Evolutionary conservation across 2,329 filamentous ascomycete species (phyloP), one percentile per base, ranked within the genome.

Genomic region (Nigrograna mackinnonii): DNA sequence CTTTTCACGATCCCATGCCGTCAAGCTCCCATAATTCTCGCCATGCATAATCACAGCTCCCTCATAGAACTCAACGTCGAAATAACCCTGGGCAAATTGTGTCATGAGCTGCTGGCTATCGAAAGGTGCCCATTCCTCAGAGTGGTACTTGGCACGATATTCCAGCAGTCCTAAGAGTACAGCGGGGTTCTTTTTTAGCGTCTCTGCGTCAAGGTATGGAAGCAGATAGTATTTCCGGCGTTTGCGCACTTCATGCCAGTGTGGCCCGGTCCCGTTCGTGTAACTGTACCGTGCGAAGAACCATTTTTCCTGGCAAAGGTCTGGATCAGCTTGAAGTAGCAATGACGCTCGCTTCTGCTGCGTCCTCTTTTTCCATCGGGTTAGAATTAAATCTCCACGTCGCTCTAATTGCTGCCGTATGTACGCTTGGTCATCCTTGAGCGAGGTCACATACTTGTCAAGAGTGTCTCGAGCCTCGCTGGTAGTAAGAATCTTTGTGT

Each of bases 321-420:
- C 14, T 2, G 42, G 36, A 1, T 48, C 28, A 5, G 35, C 37
- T 13, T 41, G 16, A 2, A 19, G 14, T 3, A 51, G 30, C 17
- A 37, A 30, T 12, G 22, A 24, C 14, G 16, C 37, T 5, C 45
- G 45, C 17, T 49, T 51, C 6, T 17, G 13, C 6, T 20, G 24
- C 9, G 35, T 49, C 13, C 31, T 18, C 21, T 49, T 51, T 19
- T 37, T 36, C 45, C 42, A 51, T 5, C 45, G 39, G 22, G 22
- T 35, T n/a, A 48, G 37, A 13, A 51, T 43, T 20, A 13, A 26
- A 31, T 51, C 42, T 4, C 42, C 39, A 19, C 45, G 30, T 1
- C 7, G 6, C 19, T 30, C n/a, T 12, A 39, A 39, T 5, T 31
- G 26, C 5, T 33, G 4, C 7, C 31, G 30, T 18, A 50, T 18